These are phyloP conservation scores for Candida succiphila DNA, from an alignment of 805 yeast genomes.

Conservation along the genomic window DNA sequence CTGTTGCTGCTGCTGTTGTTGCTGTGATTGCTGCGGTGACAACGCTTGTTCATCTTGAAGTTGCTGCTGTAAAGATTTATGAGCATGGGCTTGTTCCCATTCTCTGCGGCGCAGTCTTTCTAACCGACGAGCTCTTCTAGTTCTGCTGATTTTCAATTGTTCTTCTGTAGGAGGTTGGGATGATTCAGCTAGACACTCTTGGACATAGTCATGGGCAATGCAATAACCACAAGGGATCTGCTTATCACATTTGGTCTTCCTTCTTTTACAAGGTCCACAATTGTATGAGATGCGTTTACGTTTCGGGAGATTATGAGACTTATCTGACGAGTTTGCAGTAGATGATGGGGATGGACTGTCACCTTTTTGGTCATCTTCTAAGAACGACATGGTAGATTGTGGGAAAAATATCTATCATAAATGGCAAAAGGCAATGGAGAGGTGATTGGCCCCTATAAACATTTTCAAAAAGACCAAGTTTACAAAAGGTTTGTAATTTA, in stretches of 20 bases:
- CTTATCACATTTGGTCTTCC: conserved; percentile 44
- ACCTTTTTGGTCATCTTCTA: too few relatives aligned
- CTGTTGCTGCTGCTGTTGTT: conserved; percentile 1
- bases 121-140: conserved; percentile 3
- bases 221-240: conserved; percentile 38
- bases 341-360: too few relatives aligned
- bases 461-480: too few relatives aligned
- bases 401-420: too few relatives aligned
- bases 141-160: conserved; percentile 7
- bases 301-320: too few relatives aligned
- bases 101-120: background rate
- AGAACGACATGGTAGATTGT: too few relatives aligned
- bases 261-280: conserved; percentile 46
- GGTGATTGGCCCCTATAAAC: too few relatives aligned
- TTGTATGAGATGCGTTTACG: conserved; percentile 40
- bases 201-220: conserved; percentile 4
- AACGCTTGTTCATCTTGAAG: background rate
- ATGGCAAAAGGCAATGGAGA: too few relatives aligned
- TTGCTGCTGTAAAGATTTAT: background rate
- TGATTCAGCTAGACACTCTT: conserved; percentile 7
- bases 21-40: background rate
- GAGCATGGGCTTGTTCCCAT: background rate
- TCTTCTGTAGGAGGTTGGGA: conserved; percentile 14
- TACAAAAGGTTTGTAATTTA: too few relatives aligned
- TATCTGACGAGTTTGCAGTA: too few relatives aligned